These are phyloP conservation scores for Umbelopsis vinacea DNA, from an alignment of 192 early-diverging fungal genomes.

Conservation along the genomic window DNA sequence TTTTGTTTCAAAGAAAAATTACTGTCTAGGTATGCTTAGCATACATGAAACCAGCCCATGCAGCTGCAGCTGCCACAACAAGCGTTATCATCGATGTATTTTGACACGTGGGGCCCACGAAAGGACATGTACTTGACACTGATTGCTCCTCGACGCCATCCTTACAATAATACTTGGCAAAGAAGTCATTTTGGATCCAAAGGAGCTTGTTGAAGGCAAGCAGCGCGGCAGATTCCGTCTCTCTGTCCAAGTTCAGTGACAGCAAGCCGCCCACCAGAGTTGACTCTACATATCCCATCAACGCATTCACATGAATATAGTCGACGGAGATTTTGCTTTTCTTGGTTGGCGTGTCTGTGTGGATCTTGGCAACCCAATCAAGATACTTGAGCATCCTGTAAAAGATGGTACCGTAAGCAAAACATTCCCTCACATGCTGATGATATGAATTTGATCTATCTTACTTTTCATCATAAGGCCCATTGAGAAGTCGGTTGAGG, in stretches of 20 bases:
- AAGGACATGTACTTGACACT: no score
- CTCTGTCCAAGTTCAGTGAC: constrained; percentile 56
- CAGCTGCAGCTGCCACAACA: background rate
- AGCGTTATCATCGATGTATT: no score
- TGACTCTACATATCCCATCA: constrained; percentile 69
- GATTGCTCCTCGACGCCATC: constrained; percentile 44
- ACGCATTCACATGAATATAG: constrained; percentile 79
- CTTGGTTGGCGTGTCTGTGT: constrained; percentile 74
- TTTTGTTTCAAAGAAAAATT: no score
- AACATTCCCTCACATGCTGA: no score
- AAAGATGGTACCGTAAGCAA: no score
- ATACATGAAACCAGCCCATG: background rate
- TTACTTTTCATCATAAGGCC: constrained; percentile 48
- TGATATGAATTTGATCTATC: background rate
- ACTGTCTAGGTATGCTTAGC: background rate
- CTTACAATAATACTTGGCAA: constrained; percentile 73
- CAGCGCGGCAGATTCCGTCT: constrained; percentile 57
- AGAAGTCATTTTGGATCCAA: constrained; percentile 87
- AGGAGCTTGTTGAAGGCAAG: constrained; percentile 81
- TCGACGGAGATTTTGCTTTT: constrained; percentile 82
- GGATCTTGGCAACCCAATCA: constrained; percentile 82
- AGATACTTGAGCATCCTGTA: constrained; percentile 68
- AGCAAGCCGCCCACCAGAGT: constrained; percentile 58
- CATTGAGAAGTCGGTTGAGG: constrained; percentile 63
- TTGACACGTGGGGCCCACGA: no score